phyloP scores from a whole-genome alignment of 1,284 basidiomycete species.

The Pseudozyma flocculosa region DNA sequence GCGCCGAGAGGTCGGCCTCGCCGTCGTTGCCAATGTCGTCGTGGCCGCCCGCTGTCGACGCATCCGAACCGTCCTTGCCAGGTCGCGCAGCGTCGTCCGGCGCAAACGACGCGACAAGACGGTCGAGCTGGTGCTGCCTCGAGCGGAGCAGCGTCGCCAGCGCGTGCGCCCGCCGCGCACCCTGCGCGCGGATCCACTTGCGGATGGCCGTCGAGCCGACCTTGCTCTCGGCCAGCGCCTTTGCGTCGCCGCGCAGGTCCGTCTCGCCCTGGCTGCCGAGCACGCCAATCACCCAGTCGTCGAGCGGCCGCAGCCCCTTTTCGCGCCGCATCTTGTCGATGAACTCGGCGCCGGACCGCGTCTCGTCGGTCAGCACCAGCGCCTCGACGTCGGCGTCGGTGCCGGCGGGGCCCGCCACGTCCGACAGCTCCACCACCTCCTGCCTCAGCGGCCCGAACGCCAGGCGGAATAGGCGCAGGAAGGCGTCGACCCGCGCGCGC shows the following conservation, averaged over 20 bases:
- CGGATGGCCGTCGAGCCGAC: conserved; percentile 55
- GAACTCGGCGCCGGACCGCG: conserved; percentile 41
- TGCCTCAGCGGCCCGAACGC: conserved; percentile 22
- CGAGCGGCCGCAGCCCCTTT: conserved; percentile 28
- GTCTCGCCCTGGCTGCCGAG: conserved; percentile 45
- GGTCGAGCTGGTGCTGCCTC: not conserved
- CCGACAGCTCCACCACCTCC: conserved; percentile 43
- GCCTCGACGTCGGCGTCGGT: conserved; percentile 43
- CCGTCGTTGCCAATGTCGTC: not conserved
- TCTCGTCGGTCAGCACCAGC: conserved; percentile 54
- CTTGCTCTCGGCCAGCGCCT: conserved; percentile 45
- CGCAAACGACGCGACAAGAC: not conserved
- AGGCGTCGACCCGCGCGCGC: conserved; percentile 40
- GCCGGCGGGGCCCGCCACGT: conserved; percentile 53
- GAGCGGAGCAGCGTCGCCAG: conserved; percentile 5
- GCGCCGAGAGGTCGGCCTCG: conserved; percentile 8
- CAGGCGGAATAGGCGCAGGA: conserved; percentile 35
- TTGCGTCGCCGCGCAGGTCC: conserved; percentile 42
- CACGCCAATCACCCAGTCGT: conserved; percentile 47
- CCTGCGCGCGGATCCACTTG: conserved; percentile 35
- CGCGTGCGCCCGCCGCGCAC: conserved; percentile 18
- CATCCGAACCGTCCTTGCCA: no score
- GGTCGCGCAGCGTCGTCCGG: no score
- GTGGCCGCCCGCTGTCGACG: no score
- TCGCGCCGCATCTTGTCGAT: conserved; percentile 42